Conservation (phyloP, 2,329 filamentous ascomycete genomes). For the Clonostachys chloroleuca region DNA sequence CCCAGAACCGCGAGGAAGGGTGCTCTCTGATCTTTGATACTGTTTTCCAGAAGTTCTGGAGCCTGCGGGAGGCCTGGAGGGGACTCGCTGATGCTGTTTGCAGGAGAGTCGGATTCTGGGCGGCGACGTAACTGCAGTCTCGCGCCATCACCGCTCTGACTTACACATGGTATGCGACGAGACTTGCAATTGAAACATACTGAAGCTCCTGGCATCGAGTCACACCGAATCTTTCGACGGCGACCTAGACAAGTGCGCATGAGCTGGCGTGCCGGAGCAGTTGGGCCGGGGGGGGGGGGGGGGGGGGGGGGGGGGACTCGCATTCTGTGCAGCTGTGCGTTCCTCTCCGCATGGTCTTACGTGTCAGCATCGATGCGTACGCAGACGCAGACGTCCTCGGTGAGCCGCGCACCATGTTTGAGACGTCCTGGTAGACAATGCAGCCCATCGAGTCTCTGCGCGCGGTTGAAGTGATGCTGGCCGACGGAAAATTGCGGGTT, state of each 20-base stretch:
- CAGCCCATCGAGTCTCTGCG: background rate
- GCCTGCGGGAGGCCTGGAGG: background rate
- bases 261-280: background rate
- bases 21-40: constrained; percentile 1
- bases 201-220: constrained; percentile 27
- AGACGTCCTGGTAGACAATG: background rate
- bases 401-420: background rate
- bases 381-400: constrained; percentile 1
- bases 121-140: constrained; percentile 3
- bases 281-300: background rate
- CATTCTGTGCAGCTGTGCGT: constrained; percentile 17
- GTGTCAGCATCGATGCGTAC: constrained; percentile 1
- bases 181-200: constrained; percentile 31
- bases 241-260: constrained; percentile 22
- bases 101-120: constrained; percentile 1
- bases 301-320: constrained; percentile 2
- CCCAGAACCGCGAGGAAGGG: constrained; percentile 4
- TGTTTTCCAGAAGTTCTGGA: constrained; percentile 3
- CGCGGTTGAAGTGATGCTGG: constrained; percentile 1
- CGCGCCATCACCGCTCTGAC: constrained; percentile 4
- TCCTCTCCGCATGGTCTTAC: constrained; percentile 14
- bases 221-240: constrained; percentile 40
- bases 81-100: background rate
- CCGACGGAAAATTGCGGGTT: background rate
- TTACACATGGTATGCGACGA: constrained; percentile 6